Percentiles rank a stretch among this genome's conserved stretches.
phyloP scores from a whole-genome alignment of 2,329 filamentous ascomycete genomes.

The Trichophyton simii region DNA sequence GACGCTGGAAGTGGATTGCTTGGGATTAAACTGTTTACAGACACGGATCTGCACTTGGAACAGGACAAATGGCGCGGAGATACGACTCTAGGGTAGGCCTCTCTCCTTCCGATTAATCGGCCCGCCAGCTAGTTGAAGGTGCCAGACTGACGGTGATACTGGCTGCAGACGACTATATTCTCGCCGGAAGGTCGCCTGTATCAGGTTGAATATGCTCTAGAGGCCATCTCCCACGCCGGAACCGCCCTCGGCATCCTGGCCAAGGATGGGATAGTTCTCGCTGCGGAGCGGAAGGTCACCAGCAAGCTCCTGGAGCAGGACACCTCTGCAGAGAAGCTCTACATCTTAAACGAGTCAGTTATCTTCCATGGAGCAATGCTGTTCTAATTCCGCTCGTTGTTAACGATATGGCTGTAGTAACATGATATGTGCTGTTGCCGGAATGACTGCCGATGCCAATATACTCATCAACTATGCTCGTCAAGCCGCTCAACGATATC shows the following conservation, averaged over 20 bases:
- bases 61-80: constrained; percentile 70
- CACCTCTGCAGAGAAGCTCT: constrained; percentile 98
- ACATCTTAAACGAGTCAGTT: constrained; percentile 90
- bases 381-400: neutral
- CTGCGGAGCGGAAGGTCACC: constrained; percentile 96
- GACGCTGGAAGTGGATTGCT: neutral
- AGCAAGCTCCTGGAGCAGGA: constrained; percentile 99
- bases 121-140: constrained; percentile 5
- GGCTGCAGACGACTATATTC: constrained; percentile 87
- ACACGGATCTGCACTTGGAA: neutral
- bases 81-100: constrained; percentile 83
- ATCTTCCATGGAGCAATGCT: neutral
- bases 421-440: constrained; percentile 98
- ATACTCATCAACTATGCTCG: constrained; percentile 99
- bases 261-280: constrained; percentile 95
- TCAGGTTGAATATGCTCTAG: constrained; percentile 97
- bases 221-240: constrained; percentile 96
- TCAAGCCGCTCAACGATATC: constrained; percentile 91
- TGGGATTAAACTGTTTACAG: neutral
- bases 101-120: constrained; percentile 13
- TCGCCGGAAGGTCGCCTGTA: constrained; percentile 96
- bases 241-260: constrained; percentile 94
- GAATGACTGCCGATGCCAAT: constrained; percentile 98
- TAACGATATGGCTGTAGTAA: constrained; percentile 49
- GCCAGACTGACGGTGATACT: constrained; percentile 15